Conservation (phyloP, 495 filamentous ascomycete genomes). For the Tuber calosporum region DNA sequence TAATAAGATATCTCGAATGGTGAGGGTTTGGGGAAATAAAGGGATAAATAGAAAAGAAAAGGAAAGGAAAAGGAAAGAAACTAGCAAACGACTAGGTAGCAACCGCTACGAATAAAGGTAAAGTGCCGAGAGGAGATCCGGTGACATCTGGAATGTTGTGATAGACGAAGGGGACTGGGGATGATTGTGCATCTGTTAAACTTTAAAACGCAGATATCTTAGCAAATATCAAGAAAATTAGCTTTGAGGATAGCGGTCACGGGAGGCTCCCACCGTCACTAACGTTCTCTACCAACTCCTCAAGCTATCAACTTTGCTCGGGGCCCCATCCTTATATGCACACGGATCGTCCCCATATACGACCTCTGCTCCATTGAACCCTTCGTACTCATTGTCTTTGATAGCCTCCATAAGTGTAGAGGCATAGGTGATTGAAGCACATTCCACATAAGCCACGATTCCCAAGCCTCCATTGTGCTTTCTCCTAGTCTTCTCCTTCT, state of each 20-base stretch:
- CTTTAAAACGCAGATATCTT: not conserved
- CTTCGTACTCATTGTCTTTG: not conserved
- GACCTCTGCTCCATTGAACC: slow-evolving; percentile 15
- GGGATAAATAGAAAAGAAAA: not conserved
- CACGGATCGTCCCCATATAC: slow-evolving; percentile 16
- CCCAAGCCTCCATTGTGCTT: slow-evolving; percentile 10
- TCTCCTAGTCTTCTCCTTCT: slow-evolving; percentile 15
- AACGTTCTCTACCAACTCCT: slow-evolving; percentile 11
- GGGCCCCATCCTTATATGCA: slow-evolving; percentile 8
- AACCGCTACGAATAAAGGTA: not conserved
- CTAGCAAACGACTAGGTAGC: not conserved
- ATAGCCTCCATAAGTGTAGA: slow-evolving; percentile 5
- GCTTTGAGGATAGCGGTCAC: not conserved
- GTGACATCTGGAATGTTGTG: not conserved
- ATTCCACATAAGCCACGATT: slow-evolving; percentile 8
- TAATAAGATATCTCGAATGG: not conserved
- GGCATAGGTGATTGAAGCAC: slow-evolving; percentile 8
- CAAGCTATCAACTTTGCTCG: slow-evolving; percentile 7
- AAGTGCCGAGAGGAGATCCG: not conserved
- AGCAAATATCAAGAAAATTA: not conserved
- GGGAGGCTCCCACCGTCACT: not conserved
- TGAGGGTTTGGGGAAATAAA: not conserved
- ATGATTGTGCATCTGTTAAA: not conserved
- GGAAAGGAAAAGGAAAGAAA: not conserved
- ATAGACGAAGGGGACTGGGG: not conserved